Base-by-base conservation (phyloP, 1,284 basidiomycete species). In the Testicularia cyperi region DNA sequence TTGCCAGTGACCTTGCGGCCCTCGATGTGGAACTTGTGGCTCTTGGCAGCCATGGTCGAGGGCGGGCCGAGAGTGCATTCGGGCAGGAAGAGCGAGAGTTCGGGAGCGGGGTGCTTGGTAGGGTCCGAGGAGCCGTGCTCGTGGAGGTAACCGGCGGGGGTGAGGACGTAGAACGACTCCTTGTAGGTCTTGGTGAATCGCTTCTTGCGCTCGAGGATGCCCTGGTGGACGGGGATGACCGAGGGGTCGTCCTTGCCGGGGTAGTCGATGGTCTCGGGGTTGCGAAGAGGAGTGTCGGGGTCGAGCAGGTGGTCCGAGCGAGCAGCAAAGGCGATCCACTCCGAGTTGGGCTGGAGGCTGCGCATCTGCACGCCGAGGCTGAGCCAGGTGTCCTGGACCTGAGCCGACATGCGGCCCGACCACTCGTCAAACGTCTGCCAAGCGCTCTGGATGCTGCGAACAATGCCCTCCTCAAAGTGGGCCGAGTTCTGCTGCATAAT, bases 341-440 rank as follows among this genome's bases (percentile, higher is more conserved):
- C 95, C 51, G 88, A 82, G 77, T 96, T 92, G 4, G 95, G 87
- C 47, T 88, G 85, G 48, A 98, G 84, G 26, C 85, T 82, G 32
- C 86, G 84, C 85, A 97, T 90, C 72, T 87, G 83, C 46, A 83
- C 80, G 34, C 88, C 86, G 55, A 97, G 83, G 14, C 80, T 79
- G 52, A 83, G 82, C 84, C 88, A 92, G 2, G 87, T 86, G 62
- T 90, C 86, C 77, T 91, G 87, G 14, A 92, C 84, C 34, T 86
- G 82, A 37, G 80, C 77, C 27, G 86, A 84, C 82, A 91, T 90
- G 72, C 94, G 88, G 6, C 87, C 71, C 33, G 62, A 87, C 94
- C 94, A 98, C 79, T 97, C 92, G 73, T 94, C 89, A 75, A 90
- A 98, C 1, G 92, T 97, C 63, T 88, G 84, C 94, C 94, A 98